Percentiles rank a stretch among this genome's conserved stretches.
These are phyloP conservation scores for Parathielavia hyrcaniae DNA, from an alignment of 495 filamentous ascomycete species.

Conservation along the genomic window DNA sequence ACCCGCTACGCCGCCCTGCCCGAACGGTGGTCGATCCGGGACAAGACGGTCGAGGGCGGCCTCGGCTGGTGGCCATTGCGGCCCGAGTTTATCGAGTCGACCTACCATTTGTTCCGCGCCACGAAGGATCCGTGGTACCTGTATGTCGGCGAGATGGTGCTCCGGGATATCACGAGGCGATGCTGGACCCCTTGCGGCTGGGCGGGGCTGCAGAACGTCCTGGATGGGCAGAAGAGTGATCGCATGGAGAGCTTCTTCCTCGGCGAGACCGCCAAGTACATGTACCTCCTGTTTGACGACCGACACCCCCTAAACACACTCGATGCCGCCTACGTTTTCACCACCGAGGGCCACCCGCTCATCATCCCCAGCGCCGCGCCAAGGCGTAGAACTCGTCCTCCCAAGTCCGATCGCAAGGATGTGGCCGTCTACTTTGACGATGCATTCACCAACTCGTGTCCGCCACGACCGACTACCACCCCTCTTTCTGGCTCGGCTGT, in stretches of 20 bases:
- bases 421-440: slow-evolving; percentile 32
- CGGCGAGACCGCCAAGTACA: slow-evolving; percentile 91
- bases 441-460: slow-evolving; percentile 52
- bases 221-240: slow-evolving; percentile 80
- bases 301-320: slow-evolving; percentile 80
- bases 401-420: slow-evolving; percentile 18
- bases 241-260: slow-evolving; percentile 99
- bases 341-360: slow-evolving; percentile 91
- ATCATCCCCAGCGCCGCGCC: slow-evolving; percentile 58
- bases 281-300: slow-evolving; percentile 81
- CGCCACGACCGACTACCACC: slow-evolving; percentile 48
- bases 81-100: slow-evolving; percentile 94
- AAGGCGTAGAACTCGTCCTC: slow-evolving; percentile 16
- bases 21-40: slow-evolving; percentile 83
- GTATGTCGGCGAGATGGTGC: slow-evolving; percentile 89
- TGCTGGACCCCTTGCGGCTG: slow-evolving; percentile 94
- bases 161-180: slow-evolving; percentile 78
- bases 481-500: slow-evolving; percentile 70
- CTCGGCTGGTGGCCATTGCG: slow-evolving; percentile 92
- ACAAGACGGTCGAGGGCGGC: slow-evolving; percentile 78
- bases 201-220: slow-evolving; percentile 91
- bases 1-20: slow-evolving; percentile 86
- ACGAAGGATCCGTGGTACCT: slow-evolving; percentile 97
- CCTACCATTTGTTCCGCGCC: slow-evolving; percentile 84
- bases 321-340: slow-evolving; percentile 86